Conservation (phyloP, 805 yeast species). For the Candida maris region DNA sequence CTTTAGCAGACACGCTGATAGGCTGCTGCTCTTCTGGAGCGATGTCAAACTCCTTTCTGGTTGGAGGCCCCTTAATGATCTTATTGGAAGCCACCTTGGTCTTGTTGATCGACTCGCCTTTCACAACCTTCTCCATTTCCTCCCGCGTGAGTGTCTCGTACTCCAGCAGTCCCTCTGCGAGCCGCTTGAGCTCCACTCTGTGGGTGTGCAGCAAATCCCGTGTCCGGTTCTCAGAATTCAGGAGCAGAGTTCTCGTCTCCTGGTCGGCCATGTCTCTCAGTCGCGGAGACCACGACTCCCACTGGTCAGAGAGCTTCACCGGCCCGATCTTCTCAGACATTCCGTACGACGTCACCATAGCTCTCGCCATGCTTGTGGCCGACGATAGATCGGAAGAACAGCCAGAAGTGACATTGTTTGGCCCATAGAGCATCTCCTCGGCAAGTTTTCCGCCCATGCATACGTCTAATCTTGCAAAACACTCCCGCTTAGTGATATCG, state of each 20-base stretch:
- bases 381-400: slow-evolving; percentile 86
- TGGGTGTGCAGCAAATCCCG: slow-evolving; percentile 59
- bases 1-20: slow-evolving; percentile 26
- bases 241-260: slow-evolving; percentile 75
- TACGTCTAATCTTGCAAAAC: slow-evolving; percentile 88
- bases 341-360: slow-evolving; percentile 96
- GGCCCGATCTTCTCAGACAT: slow-evolving; percentile 96
- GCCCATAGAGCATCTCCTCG: slow-evolving; percentile 88
- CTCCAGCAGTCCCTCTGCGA: slow-evolving; percentile 91
- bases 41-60: slow-evolving; percentile 32
- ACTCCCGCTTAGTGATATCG: slow-evolving; percentile 85
- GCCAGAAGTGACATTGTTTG: slow-evolving; percentile 90
- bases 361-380: slow-evolving; percentile 91
- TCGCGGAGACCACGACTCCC: slow-evolving; percentile 93
- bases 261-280: slow-evolving; percentile 88
- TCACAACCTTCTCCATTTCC: slow-evolving; percentile 82
- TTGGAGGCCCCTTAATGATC: slow-evolving; percentile 49
- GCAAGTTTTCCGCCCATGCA: slow-evolving; percentile 99
- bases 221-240: slow-evolving; percentile 77
- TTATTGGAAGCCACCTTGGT: slow-evolving; percentile 71
- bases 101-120: slow-evolving; percentile 72
- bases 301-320: slow-evolving; percentile 78
- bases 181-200: slow-evolving; percentile 68
- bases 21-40: slow-evolving; percentile 33
- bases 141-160: slow-evolving; percentile 91